Evolutionary conservation across 768 basidiomycete genomes (phyloP), one percentile per base, ranked within the genome.

Genomic region (Mycena alexandri): DNA sequence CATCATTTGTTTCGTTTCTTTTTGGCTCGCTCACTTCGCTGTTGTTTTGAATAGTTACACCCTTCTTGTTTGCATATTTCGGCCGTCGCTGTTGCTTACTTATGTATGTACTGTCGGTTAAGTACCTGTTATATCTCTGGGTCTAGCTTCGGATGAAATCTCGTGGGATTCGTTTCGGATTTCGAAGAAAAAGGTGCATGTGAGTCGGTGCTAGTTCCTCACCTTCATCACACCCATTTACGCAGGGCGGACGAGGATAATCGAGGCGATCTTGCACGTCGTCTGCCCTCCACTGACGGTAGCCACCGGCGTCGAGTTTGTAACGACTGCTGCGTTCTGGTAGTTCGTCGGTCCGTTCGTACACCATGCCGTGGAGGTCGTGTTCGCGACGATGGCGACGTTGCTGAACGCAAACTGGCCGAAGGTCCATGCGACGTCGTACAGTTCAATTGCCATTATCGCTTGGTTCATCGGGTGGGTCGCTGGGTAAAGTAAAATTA

Each of bases 391-490:
- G 14, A 67, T 67, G 25, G 57, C 60, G 54, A 67, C 60, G 60
- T 67, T 62, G 38, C 66, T 67, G 60, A 67, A 67, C 19, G 66
- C 66, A 29, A 67, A 67, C 54, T 67, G 66, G 43, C 66, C 66
- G 21, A 67, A 67, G 44, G 59, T 67, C 66, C 66, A 67, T 8
- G 66, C 66, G 53, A 67, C 66, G 46, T 61, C 60, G 66, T 67
- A 67, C 17, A 67, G 60, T 53, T 67, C 66, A 47, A 67, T 67
- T 16, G 66, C 66, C 59, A 67, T 61, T 52, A 67, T 67, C n/a
- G 66, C 66, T 42, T 67, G 66, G 54, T 67, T 67, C 66, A 67
- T 67, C 29, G 52, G 60, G 59, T 67, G 66, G n/a, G 66, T 67
- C 24, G 66, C 66, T 67, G 65, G 5, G 34, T 8, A n/a, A 44